These are phyloP conservation scores for Ophiocordyceps robertsii DNA, from an alignment of 2,329 filamentous ascomycete species.

Conservation along the genomic window DNA sequence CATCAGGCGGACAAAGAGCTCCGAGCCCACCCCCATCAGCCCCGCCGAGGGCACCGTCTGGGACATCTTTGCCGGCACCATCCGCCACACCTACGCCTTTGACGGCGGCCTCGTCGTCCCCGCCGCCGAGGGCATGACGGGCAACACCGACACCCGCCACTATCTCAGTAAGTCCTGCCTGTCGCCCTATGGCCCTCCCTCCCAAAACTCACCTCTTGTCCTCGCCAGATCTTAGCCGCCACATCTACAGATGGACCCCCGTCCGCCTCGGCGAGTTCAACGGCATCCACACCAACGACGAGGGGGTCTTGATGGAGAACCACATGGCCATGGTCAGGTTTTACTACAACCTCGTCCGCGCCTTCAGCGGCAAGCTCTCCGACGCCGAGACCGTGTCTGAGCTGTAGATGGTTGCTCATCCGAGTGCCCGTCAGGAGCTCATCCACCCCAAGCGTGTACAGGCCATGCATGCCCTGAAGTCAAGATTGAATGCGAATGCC, in stretches of 20 bases:
- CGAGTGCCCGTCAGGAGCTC: too few relatives aligned
- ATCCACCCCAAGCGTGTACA: too few relatives aligned
- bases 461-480: too few relatives aligned
- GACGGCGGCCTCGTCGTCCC: slow-evolving; percentile 37
- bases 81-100: slow-evolving; percentile 28
- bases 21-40: slow-evolving; percentile 43
- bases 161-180: slow-evolving; percentile 24
- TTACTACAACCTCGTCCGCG: slow-evolving; percentile 29
- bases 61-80: slow-evolving; percentile 36
- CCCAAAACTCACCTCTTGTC: too few relatives aligned
- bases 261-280: slow-evolving; percentile 8
- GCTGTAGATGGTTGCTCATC: neutral
- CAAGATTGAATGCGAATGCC: too few relatives aligned
- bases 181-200: neutral
- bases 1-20: slow-evolving; percentile 11
- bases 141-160: slow-evolving; percentile 29
- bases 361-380: slow-evolving; percentile 21
- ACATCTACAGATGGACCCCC: slow-evolving; percentile 32
- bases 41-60: slow-evolving; percentile 33
- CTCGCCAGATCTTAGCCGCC: slow-evolving; percentile 13
- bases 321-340: slow-evolving; percentile 28
- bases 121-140: slow-evolving; percentile 30
- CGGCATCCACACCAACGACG: slow-evolving; percentile 29
- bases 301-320: slow-evolving; percentile 22
- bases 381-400: neutral